phyloP scores from a whole-genome alignment of 2,329 filamentous ascomycete genomes.

The Hymenoscyphus occultus region DNA sequence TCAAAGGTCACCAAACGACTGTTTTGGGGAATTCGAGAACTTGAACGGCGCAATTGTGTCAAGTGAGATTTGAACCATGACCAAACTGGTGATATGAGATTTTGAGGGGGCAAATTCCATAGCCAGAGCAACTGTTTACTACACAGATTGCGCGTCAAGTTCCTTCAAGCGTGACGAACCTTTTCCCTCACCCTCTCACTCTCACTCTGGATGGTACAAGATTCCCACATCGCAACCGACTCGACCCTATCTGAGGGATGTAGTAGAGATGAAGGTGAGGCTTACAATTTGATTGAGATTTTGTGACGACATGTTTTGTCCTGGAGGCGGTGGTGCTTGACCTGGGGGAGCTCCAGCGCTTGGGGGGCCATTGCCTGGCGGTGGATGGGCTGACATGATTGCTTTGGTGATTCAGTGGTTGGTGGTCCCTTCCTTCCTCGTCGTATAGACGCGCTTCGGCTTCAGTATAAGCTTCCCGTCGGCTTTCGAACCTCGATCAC shows the following conservation, averaged over 20 bases:
- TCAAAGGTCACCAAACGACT: neutral
- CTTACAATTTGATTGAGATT: slow-evolving; percentile 96
- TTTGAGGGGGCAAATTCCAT: neutral
- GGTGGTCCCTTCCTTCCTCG: neutral
- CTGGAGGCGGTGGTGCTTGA: slow-evolving; percentile 47
- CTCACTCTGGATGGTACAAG: neutral
- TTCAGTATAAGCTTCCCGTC: neutral
- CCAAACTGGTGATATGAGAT: neutral
- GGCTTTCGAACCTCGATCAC: slow-evolving; percentile 7
- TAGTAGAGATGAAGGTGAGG: neutral
- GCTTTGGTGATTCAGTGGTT: neutral
- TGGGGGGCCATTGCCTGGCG: slow-evolving; percentile 46
- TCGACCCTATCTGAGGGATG: neutral
- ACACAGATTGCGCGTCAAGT: neutral
- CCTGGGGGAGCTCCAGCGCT: slow-evolving; percentile 44
- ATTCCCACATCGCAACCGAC: neutral
- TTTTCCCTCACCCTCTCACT: neutral
- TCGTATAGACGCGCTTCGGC: neutral
- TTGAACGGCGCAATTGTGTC: neutral
- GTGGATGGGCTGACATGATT: slow-evolving; percentile 40
- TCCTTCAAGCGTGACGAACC: neutral
- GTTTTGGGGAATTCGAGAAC: neutral
- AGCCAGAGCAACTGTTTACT: neutral
- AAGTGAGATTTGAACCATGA: neutral
- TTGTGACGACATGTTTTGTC: slow-evolving; percentile 67